These are phyloP conservation scores for Acer saccharum DNA, from an alignment of 345 rosid species.

Conservation along the genomic window DNA sequence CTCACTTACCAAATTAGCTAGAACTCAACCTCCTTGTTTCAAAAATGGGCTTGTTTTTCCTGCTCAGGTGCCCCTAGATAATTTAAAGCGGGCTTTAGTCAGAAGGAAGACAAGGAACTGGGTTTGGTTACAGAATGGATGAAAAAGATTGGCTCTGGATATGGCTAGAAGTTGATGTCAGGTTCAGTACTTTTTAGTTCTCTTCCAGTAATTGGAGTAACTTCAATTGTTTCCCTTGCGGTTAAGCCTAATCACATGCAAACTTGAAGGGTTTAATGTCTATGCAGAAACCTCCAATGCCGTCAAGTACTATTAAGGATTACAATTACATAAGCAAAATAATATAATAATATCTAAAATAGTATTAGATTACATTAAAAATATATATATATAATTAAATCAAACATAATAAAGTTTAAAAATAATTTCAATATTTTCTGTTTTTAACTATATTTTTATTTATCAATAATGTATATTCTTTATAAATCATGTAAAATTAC, in stretches of 20 bases:
- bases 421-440: neutral
- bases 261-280: neutral
- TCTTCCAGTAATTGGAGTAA: neutral
- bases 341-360: neutral
- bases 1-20: neutral
- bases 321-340: neutral
- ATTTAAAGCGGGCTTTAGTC: neutral
- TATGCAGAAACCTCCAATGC: no score
- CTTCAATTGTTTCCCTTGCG: neutral
- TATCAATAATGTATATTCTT: neutral
- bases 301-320: no score
- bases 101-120: neutral
- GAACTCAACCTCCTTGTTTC: neutral
- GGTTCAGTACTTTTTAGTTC: neutral
- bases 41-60: neutral
- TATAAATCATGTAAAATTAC: neutral
- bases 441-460: neutral
- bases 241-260: neutral
- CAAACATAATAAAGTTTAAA: neutral
- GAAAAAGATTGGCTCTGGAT: neutral
- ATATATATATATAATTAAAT: neutral
- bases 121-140: neutral
- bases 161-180: conserved; percentile 1
- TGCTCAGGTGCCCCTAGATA: no score
- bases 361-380: neutral